A percentile compares a stretch with the other conserved stretches of the same genome.
Evolutionary conservation across 2,329 filamentous ascomycete genomes (phyloP).

Genomic region (Amylocarpus encephaloides): DNA sequence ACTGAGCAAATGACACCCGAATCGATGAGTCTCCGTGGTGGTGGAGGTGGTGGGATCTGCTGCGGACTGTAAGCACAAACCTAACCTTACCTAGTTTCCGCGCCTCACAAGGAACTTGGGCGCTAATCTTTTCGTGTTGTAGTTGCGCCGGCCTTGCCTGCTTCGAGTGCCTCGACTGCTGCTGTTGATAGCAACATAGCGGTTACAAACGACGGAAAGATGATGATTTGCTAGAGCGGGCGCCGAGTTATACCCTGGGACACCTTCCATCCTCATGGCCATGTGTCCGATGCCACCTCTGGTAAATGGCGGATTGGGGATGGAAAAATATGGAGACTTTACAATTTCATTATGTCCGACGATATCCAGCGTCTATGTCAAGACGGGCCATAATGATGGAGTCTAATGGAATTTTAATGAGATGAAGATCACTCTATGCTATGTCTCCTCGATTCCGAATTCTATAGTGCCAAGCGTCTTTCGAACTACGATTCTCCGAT

Average conservation of each 20-base stretch:
- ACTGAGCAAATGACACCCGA: conserved; percentile 28
- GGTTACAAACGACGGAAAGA: background rate
- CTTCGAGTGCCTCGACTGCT: conserved; percentile 29
- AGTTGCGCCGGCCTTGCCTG: conserved; percentile 28
- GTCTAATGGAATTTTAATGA: too few species aligned
- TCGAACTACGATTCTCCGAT: too few species aligned
- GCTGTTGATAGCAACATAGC: conserved; percentile 20
- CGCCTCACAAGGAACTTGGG: background rate
- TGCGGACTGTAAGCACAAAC: conserved; percentile 25
- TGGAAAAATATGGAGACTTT: too few species aligned
- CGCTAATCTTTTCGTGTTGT: background rate
- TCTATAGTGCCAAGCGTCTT: too few species aligned
- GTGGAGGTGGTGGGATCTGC: conserved; percentile 22
- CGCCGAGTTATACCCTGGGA: background rate
- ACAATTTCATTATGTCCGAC: too few species aligned
- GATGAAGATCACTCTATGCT: too few species aligned
- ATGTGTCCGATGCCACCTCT: too few species aligned
- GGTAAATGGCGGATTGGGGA: too few species aligned
- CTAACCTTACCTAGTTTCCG: background rate
- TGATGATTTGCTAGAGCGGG: too few species aligned
- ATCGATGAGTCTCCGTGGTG: conserved; percentile 26
- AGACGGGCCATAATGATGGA: too few species aligned
- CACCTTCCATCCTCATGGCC: background rate
- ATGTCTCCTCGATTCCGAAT: too few species aligned
- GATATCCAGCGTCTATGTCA: too few species aligned